A percentile compares a stretch with the other conserved stretches of the same genome.
These are phyloP conservation scores for Salix caprea DNA, from an alignment of 345 rosid species.

Conservation along the genomic window DNA sequence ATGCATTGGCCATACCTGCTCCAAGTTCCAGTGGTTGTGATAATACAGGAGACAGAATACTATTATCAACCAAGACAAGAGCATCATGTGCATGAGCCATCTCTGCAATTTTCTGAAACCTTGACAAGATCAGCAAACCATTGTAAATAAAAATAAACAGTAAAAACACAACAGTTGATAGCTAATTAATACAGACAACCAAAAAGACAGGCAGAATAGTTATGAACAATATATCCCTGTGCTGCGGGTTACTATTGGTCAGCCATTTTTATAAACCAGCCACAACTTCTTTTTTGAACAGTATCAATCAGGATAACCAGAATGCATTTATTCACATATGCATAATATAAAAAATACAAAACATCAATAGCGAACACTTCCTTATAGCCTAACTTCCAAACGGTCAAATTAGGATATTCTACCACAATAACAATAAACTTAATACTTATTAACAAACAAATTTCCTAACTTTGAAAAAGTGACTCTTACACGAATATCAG, in stretches of 20 bases:
- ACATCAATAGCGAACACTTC: neutral
- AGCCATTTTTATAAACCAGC: neutral
- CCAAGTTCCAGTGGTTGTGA: slow-evolving; percentile 90
- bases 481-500: slow-evolving; percentile 64
- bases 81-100: slow-evolving; percentile 80
- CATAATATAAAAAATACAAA: neutral
- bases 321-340: neutral
- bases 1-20: slow-evolving; percentile 51
- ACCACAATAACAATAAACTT: neutral
- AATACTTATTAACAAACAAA: neutral
- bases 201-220: neutral
- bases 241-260: neutral
- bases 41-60: slow-evolving; percentile 88
- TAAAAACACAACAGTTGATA: neutral
- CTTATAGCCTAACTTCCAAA: neutral
- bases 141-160: neutral
- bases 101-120: slow-evolving; percentile 68
- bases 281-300: neutral
- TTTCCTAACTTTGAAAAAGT: neutral
- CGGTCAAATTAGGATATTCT: neutral
- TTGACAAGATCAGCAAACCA: neutral
- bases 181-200: neutral
- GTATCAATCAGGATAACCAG: no score
- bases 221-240: neutral
- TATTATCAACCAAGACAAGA: slow-evolving; percentile 82